Conservation (phyloP, 1,139 yeast genomes). For the Debaryomycetaceae sp. region DNA sequence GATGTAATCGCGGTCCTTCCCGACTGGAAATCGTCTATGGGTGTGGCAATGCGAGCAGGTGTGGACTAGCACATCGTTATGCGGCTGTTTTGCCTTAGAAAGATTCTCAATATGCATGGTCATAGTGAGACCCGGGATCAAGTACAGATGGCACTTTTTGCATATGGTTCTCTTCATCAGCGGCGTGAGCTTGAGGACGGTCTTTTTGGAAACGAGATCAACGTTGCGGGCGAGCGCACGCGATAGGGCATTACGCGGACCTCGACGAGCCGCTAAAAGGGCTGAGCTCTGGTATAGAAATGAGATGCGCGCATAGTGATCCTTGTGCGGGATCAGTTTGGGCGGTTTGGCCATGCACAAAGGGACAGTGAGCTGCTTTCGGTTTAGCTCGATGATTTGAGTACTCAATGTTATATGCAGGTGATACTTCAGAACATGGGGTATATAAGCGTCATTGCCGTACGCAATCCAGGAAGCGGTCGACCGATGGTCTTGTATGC, state of each 20-base stretch:
- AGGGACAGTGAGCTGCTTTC: too few species aligned
- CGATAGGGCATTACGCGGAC: slow-evolving; percentile 41
- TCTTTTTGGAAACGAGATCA: slow-evolving; percentile 54
- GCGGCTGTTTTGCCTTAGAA: slow-evolving; percentile 19
- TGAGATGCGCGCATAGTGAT: slow-evolving; percentile 55
- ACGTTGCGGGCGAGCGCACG: slow-evolving; percentile 45
- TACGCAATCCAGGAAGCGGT: too few species aligned
- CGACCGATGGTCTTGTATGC: too few species aligned
- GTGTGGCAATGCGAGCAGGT: slow-evolving; percentile 23
- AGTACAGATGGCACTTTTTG: slow-evolving; percentile 49
- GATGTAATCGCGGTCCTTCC: slow-evolving; percentile 24
- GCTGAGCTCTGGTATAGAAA: slow-evolving; percentile 52
- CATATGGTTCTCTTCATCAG: slow-evolving; percentile 57
- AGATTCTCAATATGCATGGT: slow-evolving; percentile 25
- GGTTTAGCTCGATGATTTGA: too few species aligned
- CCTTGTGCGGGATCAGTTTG: slow-evolving; percentile 45
- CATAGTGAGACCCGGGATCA: slow-evolving; percentile 45
- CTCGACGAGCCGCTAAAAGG: slow-evolving; percentile 20
- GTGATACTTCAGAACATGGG: too few species aligned
- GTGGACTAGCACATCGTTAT: slow-evolving; percentile 30
- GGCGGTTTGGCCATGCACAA: slow-evolving; percentile 16
- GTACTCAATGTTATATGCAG: too few species aligned
- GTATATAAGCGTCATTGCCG: too few species aligned
- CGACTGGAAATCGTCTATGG: slow-evolving; percentile 32
- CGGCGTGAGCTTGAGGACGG: slow-evolving; percentile 60